Conservation (phyloP, 2,329 filamentous ascomycete species). For the Neofusicoccum sp. region DNA sequence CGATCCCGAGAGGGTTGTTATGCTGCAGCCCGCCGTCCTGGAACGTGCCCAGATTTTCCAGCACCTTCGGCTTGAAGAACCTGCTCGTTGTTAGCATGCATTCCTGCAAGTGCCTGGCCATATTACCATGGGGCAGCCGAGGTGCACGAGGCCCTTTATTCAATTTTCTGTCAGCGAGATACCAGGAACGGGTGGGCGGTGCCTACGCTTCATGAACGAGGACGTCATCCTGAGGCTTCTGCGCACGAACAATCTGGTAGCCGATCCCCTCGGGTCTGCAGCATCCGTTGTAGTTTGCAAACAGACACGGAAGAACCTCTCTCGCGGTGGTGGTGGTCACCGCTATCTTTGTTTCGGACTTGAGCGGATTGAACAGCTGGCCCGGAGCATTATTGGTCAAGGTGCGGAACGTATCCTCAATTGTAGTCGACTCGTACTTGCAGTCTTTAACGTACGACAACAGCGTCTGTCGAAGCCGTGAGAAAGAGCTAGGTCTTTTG, state of each 20-base stretch:
- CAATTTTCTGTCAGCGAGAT: slow-evolving; percentile 10
- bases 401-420: slow-evolving; percentile 30
- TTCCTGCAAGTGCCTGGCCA: background rate
- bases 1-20: slow-evolving; percentile 32
- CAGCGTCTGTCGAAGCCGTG: slow-evolving; percentile 26
- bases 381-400: slow-evolving; percentile 21
- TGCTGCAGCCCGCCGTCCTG: slow-evolving; percentile 34
- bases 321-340: slow-evolving; percentile 32
- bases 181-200: background rate
- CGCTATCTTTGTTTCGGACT: slow-evolving; percentile 31
- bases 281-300: slow-evolving; percentile 35
- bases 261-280: slow-evolving; percentile 19
- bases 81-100: slow-evolving; percentile 10
- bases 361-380: slow-evolving; percentile 34
- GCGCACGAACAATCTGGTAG: slow-evolving; percentile 28
- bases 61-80: slow-evolving; percentile 31
- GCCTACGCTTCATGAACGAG: slow-evolving; percentile 31
- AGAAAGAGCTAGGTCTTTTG: slow-evolving; percentile 22
- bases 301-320: slow-evolving; percentile 28
- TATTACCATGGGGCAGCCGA: slow-evolving; percentile 31
- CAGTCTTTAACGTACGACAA: slow-evolving; percentile 31
- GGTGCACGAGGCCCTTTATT: slow-evolving; percentile 32
- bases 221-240: slow-evolving; percentile 26
- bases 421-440: slow-evolving; percentile 29
- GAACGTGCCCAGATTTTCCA: slow-evolving; percentile 30